Percentiles rank a stretch among this genome's conserved stretches.
Conservation (phyloP, 31 red algal species). For the Odonthalia washingtoniensis region DNA sequence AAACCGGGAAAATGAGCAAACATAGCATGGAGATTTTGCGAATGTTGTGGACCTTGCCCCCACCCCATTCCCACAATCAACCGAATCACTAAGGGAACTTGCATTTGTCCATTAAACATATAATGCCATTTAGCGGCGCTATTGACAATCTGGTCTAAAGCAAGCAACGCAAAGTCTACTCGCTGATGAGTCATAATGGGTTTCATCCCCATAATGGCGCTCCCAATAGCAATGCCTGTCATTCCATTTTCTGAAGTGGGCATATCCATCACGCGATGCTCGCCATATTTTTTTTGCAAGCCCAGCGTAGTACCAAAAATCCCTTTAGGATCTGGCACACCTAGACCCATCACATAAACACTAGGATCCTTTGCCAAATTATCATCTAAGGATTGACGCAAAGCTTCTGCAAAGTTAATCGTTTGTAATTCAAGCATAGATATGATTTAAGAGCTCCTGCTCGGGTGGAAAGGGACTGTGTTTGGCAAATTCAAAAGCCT, state of each 20-base stretch:
- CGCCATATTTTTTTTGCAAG: slow-evolving; percentile 4
- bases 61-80: slow-evolving; percentile 76
- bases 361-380: no score
- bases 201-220: slow-evolving; percentile 1
- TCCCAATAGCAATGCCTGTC: slow-evolving; percentile 10
- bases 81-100: slow-evolving; percentile 57
- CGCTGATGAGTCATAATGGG: slow-evolving; percentile 5
- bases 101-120: slow-evolving; percentile 24
- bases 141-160: slow-evolving; percentile 17
- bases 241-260: slow-evolving; percentile 14
- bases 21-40: slow-evolving; percentile 76
- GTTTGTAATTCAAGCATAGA: slow-evolving; percentile 54
- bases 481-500: slow-evolving; percentile 84
- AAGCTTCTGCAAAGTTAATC: no score
- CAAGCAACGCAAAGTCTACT: slow-evolving; percentile 10
- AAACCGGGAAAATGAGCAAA: slow-evolving; percentile 79
- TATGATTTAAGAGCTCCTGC: slow-evolving; percentile 72
- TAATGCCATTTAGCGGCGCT: background rate
- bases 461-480: slow-evolving; percentile 67
- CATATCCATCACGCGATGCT: slow-evolving; percentile 16
- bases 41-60: slow-evolving; percentile 80
- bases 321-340: background rate
- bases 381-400: no score
- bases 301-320: slow-evolving; percentile 3
- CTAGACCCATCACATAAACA: no score